phyloP scores from a whole-genome alignment of 768 basidiomycete species.

The Peribolospora baueri region DNA sequence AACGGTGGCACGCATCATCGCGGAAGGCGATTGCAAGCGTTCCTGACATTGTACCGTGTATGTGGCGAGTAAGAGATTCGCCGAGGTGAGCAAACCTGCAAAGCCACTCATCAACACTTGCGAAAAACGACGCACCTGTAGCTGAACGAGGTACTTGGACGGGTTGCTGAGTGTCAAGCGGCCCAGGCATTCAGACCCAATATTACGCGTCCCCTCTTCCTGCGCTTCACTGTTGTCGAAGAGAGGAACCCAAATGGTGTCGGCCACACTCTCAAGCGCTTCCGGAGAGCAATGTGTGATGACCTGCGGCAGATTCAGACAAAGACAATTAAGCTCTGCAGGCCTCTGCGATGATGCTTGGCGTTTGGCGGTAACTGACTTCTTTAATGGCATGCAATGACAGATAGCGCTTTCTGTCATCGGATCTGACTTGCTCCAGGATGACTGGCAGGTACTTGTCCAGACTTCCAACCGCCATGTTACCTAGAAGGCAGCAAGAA shows the following conservation, averaged over 20 bases:
- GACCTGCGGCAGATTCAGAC: constrained; percentile 28
- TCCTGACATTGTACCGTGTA: constrained; percentile 14
- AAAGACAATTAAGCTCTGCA: neutral
- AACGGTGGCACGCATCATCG: constrained; percentile 49
- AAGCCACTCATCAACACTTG: neutral
- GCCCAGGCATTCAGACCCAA: constrained; percentile 86
- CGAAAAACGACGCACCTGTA: constrained; percentile 36
- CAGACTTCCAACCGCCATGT: constrained; percentile 83
- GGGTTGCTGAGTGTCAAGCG: constrained; percentile 84
- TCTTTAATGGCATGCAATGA: constrained; percentile 85
- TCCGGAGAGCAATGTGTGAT: constrained; percentile 70
- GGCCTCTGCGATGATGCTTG: neutral
- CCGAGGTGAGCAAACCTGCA: neutral
- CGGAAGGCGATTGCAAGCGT: constrained; percentile 11
- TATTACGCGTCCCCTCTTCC: constrained; percentile 78
- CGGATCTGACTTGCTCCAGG: constrained; percentile 47
- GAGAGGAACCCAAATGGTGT: constrained; percentile 70
- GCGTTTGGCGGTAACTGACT: constrained; percentile 22
- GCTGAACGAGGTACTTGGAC: constrained; percentile 66
- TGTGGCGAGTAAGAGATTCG: constrained; percentile 6
- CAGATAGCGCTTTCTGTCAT: constrained; percentile 54
- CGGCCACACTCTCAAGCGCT: constrained; percentile 66
- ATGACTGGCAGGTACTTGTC: constrained; percentile 65
- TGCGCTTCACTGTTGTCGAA: constrained; percentile 47
- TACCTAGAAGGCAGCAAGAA: constrained; percentile 29